Conservation (phyloP, 1,139 yeast genomes). For the Yamadazyma oceani region DNA sequence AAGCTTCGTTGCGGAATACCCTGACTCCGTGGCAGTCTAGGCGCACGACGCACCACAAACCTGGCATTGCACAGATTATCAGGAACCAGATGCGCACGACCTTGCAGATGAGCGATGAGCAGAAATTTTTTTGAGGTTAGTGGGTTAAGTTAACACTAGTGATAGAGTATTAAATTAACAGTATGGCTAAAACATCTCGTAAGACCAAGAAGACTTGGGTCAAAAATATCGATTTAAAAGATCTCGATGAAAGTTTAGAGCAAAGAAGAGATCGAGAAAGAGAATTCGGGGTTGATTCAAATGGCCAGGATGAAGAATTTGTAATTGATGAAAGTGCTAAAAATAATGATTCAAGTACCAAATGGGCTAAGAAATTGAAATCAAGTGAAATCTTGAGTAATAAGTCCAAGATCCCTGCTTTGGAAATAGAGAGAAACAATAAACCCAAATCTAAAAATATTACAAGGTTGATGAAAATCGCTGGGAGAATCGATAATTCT, state of each 20-base stretch:
- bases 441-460: conserved; percentile 63
- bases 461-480: conserved; percentile 67
- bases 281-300: conserved; percentile 47
- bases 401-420: conserved; percentile 77
- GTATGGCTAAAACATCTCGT: conserved; percentile 47
- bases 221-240: conserved; percentile 85
- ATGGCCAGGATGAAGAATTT: conserved; percentile 46
- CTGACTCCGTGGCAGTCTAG: too few species aligned
- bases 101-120: too few species aligned
- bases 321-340: conserved; percentile 57
- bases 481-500: conserved; percentile 77
- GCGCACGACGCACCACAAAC: too few species aligned
- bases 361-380: conserved; percentile 49
- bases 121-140: too few species aligned
- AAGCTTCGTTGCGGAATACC: too few species aligned
- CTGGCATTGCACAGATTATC: too few species aligned
- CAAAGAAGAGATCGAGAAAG: conserved; percentile 67
- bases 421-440: conserved; percentile 28
- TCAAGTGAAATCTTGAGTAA: conserved; percentile 73
- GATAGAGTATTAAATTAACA: too few species aligned
- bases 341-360: conserved; percentile 4
- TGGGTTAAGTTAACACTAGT: too few species aligned
- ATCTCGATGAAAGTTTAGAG: conserved; percentile 70
- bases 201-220: conserved; percentile 97
- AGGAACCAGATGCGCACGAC: too few species aligned